Percentiles rank a stretch among this genome's conserved stretches.
These are phyloP conservation scores for Boletus hoseneyae DNA, from an alignment of 1,284 basidiomycete genomes.

Conservation along the genomic window DNA sequence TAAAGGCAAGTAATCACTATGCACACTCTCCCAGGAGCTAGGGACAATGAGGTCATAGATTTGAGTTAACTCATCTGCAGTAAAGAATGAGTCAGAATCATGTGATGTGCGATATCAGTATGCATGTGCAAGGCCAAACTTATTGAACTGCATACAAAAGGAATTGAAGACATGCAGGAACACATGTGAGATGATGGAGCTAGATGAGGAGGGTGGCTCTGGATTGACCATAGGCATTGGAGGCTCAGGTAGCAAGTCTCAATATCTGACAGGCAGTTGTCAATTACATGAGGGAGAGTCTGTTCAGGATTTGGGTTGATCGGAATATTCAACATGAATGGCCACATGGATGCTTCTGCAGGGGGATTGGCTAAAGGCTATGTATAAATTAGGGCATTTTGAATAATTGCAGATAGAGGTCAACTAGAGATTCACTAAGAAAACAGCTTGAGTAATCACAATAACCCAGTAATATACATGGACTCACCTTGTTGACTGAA, in stretches of 20 bases:
- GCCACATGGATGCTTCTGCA: too few species aligned
- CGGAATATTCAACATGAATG: too few species aligned
- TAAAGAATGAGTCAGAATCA: neutral
- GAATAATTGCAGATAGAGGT: too few species aligned
- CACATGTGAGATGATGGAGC: neutral
- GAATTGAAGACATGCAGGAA: conserved; percentile 4
- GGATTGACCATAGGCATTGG: neutral
- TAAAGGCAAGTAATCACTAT: too few species aligned
- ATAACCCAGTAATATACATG: too few species aligned
- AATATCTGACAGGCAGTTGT: neutral
- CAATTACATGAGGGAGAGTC: neutral
- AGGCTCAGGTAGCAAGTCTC: conserved; percentile 1
- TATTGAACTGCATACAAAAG: conserved; percentile 1
- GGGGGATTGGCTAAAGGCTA: too few species aligned
- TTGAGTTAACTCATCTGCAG: neutral
- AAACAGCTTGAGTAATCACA: too few species aligned
- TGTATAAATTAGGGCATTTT: too few species aligned
- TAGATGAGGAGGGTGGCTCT: neutral
- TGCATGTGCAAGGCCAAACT: neutral
- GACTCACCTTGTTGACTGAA: too few species aligned
- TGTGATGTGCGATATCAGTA: conserved; percentile 4
- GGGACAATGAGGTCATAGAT: too few species aligned
- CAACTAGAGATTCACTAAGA: too few species aligned
- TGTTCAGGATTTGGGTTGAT: neutral
- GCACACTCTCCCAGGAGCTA: too few species aligned